Conservation (phyloP, 1,139 yeast genomes). For the Yarrowia galli region DNA sequence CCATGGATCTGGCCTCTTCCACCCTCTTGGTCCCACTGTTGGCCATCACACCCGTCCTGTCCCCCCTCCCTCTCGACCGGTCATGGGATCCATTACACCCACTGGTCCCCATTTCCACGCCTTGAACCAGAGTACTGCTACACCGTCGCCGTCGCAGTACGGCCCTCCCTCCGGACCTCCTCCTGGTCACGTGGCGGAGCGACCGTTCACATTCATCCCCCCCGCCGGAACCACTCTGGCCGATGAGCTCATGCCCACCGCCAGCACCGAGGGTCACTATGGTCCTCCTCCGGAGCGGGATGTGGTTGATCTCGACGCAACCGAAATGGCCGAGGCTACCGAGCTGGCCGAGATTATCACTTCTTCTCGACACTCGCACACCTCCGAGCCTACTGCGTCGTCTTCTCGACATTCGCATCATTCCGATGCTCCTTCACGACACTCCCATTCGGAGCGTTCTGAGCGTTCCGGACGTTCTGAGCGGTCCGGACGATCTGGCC, state of each 20-base stretch:
- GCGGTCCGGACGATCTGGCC: neutral
- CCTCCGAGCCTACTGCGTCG: too few relatives aligned
- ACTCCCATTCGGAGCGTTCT: neutral
- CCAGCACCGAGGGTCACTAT: conserved; percentile 8
- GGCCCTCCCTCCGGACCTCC: conserved; percentile 26
- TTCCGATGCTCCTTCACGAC: neutral
- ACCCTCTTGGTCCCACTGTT: conserved; percentile 8
- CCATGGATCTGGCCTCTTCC: conserved; percentile 3
- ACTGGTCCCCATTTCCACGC: conserved; percentile 17
- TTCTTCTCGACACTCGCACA: conserved; percentile 13
- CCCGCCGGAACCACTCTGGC: conserved; percentile 27
- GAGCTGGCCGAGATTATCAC: neutral
- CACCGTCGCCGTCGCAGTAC: neutral
- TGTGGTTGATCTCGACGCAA: neutral
- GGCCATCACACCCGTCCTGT: conserved; percentile 10
- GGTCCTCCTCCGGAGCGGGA: conserved; percentile 21
- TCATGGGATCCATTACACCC: neutral
- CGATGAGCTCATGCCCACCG: conserved; percentile 23
- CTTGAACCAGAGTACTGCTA: neutral
- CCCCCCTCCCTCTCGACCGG: conserved; percentile 16
- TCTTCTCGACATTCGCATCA: conserved; percentile 7
- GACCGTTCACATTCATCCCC: conserved; percentile 13
- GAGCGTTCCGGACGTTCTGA: neutral
- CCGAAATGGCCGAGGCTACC: conserved; percentile 6
- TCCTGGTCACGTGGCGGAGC: conserved; percentile 9